Conservation (phyloP, 345 rosid genomes). For the Ailanthus altissimus region DNA sequence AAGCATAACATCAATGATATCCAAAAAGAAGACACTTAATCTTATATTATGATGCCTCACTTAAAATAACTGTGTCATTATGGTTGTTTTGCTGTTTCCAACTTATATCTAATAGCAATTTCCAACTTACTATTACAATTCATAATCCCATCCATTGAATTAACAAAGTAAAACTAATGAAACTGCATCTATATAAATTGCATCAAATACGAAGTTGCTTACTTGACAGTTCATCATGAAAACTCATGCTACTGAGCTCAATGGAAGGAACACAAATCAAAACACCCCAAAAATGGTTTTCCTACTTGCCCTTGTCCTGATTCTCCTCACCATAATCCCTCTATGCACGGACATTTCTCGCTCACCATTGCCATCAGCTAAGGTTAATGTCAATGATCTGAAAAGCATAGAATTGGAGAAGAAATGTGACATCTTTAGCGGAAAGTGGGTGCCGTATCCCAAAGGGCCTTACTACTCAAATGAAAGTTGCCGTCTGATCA, state of each 20-base stretch:
- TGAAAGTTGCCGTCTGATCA: slow-evolving; percentile 35
- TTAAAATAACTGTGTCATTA: not conserved
- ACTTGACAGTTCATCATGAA: slow-evolving; percentile 10
- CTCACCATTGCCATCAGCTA: slow-evolving; percentile 6
- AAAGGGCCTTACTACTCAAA: slow-evolving; percentile 37
- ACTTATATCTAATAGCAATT: not conserved
- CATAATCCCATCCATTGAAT: not conserved
- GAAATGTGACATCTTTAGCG: slow-evolving; percentile 40
- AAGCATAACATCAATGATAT: not conserved
- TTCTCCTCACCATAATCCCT: slow-evolving; percentile 30
- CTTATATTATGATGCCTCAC: not conserved
- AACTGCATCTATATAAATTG: slow-evolving; percentile 8
- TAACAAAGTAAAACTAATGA: too few relatives aligned
- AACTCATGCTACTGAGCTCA: not conserved
- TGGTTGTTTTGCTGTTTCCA: not conserved
- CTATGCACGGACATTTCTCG: slow-evolving; percentile 12
- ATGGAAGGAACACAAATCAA: slow-evolving; percentile 12
- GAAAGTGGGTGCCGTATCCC: slow-evolving; percentile 39
- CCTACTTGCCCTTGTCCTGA: slow-evolving; percentile 23
- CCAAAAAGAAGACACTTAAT: not conserved
- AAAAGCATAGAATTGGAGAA: slow-evolving; percentile 15
- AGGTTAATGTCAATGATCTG: not conserved
- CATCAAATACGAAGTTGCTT: not conserved
- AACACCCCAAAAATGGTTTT: slow-evolving; percentile 25
- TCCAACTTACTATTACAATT: not conserved